Base-by-base conservation (phyloP, 352 stramenopile species). In the Phytophthora quininea region DNA sequence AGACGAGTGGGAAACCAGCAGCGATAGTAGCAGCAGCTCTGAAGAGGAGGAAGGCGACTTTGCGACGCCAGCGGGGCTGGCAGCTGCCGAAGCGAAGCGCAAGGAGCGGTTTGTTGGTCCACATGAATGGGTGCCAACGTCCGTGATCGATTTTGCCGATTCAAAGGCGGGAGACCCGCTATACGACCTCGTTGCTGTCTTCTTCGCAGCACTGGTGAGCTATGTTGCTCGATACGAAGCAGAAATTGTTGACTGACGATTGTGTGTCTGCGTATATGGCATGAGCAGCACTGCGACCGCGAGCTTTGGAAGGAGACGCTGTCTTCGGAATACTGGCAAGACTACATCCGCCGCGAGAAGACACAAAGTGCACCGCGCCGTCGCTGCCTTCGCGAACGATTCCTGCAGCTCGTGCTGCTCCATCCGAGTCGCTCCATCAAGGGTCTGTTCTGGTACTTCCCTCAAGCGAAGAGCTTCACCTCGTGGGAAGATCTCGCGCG, bases 131-230 rank as follows among this genome's bases (percentile, higher is more conserved):
- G 57, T 68, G 53, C 86, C 88, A 6, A 75, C 64, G 10, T 80
- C 80, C 8, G 83, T 97, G 58, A 94, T 97, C 61, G 90, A 97
- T 58, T 96, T 96, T 64, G 90, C 88, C 0, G 90, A 97, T 64
- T 74, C 82, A 62, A 95, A 95, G 80, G 91, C 79, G 0, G 90
- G 88, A 29, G 90, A 97, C 65, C 87, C 88, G 52, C 53, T 97
- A 12, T 97, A 92, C 63, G 90, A 97, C 53, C 73, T 97, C 27
- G 78, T 96, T 10, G 84, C 88, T 6, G 64, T 96, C 29, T 89
- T 95, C 59, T 92, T 94, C 62, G 79, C 85, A 19, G 79, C 82
- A 33, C 54, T 96, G 79, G 88, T 96, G 75, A 59, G 84, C 67
- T 11, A 9, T 38, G 35, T 19, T 19, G 14, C 29, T 43, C 42